A percentile compares a stretch with the other conserved stretches of the same genome.
Conservation (phyloP, 305 asterid species). For the Plantago lanceolata region DNA sequence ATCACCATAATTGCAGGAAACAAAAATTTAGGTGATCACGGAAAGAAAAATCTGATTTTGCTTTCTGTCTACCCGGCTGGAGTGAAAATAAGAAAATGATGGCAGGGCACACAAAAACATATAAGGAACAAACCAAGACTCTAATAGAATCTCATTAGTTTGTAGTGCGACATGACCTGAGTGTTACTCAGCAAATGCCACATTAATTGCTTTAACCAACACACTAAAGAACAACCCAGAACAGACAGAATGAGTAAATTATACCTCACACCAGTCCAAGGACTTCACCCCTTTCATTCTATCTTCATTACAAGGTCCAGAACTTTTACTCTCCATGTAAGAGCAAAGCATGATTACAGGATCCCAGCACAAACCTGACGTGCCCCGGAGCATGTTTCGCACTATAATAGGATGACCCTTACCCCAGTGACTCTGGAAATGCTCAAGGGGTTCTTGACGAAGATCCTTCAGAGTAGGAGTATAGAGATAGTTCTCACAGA, state of each 20-base stretch:
- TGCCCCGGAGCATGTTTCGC: slow-evolving; percentile 52
- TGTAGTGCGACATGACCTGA: too few species aligned
- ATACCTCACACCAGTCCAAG: slow-evolving; percentile 97
- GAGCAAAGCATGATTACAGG: slow-evolving; percentile 73
- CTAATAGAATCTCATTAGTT: too few species aligned
- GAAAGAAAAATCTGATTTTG: slow-evolving; percentile 1
- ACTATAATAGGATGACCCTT: slow-evolving; percentile 89
- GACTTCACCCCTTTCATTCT: slow-evolving; percentile 36
- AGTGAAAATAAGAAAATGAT: slow-evolving; percentile 6
- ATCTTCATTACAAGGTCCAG: slow-evolving; percentile 42
- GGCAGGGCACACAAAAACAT: slow-evolving; percentile 7
- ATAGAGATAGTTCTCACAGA: slow-evolving; percentile 53
- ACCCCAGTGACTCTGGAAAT: slow-evolving; percentile 89
- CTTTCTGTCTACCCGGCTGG: not conserved
- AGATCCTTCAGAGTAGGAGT: slow-evolving; percentile 61
- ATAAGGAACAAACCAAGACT: not conserved
- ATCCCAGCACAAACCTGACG: slow-evolving; percentile 67
- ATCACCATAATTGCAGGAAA: slow-evolving; percentile 9
- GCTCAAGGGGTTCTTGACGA: slow-evolving; percentile 57
- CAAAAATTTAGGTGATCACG: not conserved
- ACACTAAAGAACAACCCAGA: too few species aligned
- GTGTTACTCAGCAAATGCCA: slow-evolving; percentile 12
- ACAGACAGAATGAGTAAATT: slow-evolving; percentile 13
- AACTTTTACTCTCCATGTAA: slow-evolving; percentile 63
- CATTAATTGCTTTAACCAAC: slow-evolving; percentile 9